These are phyloP conservation scores for Kluyveromyces wickerhamii DNA, from an alignment of 805 yeast species.

Conservation along the genomic window DNA sequence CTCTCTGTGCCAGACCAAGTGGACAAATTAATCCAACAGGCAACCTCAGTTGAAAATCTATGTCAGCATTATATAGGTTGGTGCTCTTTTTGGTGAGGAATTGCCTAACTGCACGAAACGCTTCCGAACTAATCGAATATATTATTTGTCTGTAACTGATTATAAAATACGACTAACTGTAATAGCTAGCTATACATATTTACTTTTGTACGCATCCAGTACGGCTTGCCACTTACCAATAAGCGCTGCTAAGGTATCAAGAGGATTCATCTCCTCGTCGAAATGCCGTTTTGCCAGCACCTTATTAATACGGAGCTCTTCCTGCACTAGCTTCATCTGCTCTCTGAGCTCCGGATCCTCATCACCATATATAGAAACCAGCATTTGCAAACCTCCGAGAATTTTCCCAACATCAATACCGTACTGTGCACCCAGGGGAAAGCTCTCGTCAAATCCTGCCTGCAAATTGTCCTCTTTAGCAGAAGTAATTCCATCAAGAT, in stretches of 20 bases:
- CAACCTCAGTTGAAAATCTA: slow-evolving; percentile 89
- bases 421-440: slow-evolving; percentile 61
- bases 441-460: slow-evolving; percentile 74
- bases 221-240: slow-evolving; percentile 39
- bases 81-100: slow-evolving; percentile 99
- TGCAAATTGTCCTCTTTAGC: slow-evolving; percentile 68
- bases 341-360: slow-evolving; percentile 13
- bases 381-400: slow-evolving; percentile 42
- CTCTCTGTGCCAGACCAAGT: slow-evolving; percentile 85
- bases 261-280: slow-evolving; percentile 38
- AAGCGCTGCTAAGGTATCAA: slow-evolving; percentile 30
- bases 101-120: too few relatives aligned
- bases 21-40: slow-evolving; percentile 88
- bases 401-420: slow-evolving; percentile 63
- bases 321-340: slow-evolving; percentile 33
- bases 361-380: slow-evolving; percentile 16
- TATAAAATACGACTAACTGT: too few relatives aligned
- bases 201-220: slow-evolving; percentile 12
- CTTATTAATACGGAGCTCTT: slow-evolving; percentile 51
- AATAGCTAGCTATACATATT: too few relatives aligned
- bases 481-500: slow-evolving; percentile 65
- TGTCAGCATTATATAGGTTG: slow-evolving; percentile 98
- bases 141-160: not conserved
- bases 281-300: slow-evolving; percentile 51
- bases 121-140: not conserved